These are phyloP conservation scores for Pleurotus tuber-regium DNA, from an alignment of 768 basidiomycete species.

Conservation along the genomic window DNA sequence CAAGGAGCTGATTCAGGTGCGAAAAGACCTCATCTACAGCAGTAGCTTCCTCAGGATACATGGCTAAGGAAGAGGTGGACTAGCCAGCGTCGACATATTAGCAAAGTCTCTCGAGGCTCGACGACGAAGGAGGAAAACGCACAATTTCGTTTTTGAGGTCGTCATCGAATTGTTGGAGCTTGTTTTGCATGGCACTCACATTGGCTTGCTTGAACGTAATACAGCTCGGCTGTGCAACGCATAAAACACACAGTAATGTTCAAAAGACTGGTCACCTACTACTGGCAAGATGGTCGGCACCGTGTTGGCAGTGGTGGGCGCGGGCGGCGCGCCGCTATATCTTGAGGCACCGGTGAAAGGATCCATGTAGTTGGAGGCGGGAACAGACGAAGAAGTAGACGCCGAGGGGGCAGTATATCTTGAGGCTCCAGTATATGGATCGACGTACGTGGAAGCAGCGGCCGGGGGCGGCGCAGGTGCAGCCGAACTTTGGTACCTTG, in stretches of 20 bases:
- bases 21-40: constrained; percentile 62
- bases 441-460: constrained; percentile 5
- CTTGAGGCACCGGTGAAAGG: constrained; percentile 72
- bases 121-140: constrained; percentile 23
- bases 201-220: constrained; percentile 85
- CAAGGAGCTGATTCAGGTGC: constrained; percentile 51
- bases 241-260: not conserved
- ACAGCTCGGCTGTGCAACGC: constrained; percentile 45
- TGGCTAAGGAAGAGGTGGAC: constrained; percentile 70
- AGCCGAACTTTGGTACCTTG: constrained; percentile 3
- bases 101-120: too few relatives aligned
- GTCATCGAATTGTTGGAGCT: constrained; percentile 75
- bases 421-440: constrained; percentile 48
- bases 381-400: constrained; percentile 23
- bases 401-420: constrained; percentile 50
- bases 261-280: constrained; percentile 28
- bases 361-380: constrained; percentile 45
- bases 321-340: constrained; percentile 45
- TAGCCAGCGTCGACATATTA: constrained; percentile 24
- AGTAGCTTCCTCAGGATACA: constrained; percentile 61
- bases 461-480: not conserved
- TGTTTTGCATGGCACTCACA: constrained; percentile 74
- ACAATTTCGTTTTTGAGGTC: constrained; percentile 68
- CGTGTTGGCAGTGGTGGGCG: constrained; percentile 29
- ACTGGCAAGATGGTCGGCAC: constrained; percentile 48